A percentile compares a stretch with the other conserved stretches of the same genome.
Evolutionary conservation across 2,329 filamentous ascomycete species (phyloP).

Genomic region (Alternaria sp.): DNA sequence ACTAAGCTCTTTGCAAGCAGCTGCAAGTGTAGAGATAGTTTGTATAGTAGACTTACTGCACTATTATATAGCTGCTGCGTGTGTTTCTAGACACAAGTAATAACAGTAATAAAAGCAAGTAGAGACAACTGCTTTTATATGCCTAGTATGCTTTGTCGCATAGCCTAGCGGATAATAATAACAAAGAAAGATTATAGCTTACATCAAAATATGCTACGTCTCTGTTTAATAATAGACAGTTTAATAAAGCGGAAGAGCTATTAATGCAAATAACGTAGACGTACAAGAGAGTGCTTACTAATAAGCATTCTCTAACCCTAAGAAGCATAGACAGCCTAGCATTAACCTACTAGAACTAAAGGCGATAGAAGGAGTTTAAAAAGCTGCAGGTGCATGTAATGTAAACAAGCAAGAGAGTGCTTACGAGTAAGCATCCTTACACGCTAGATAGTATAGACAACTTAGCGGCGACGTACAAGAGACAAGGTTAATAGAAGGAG

Average conservation of each 20-base stretch:
- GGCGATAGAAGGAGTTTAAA: constrained; percentile 20
- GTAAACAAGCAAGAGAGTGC: constrained; percentile 22
- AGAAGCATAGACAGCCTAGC: not conserved
- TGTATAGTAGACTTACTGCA: constrained; percentile 13
- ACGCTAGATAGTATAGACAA: constrained; percentile 18
- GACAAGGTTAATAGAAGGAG: constrained; percentile 9
- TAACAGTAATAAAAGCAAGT: constrained; percentile 31
- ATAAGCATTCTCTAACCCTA: constrained; percentile 22
- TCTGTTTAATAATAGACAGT: constrained; percentile 17
- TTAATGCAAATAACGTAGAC: constrained; percentile 24
- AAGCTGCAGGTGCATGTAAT: constrained; percentile 25
- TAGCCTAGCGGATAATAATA: constrained; percentile 11
- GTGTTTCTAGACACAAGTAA: constrained; percentile 29
- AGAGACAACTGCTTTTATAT: constrained; percentile 32
- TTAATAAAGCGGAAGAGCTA: constrained; percentile 26
- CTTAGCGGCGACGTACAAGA: not conserved
- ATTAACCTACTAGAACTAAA: not conserved
- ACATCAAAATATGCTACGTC: constrained; percentile 24
- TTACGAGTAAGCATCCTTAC: constrained; percentile 13
- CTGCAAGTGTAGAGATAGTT: constrained; percentile 17
- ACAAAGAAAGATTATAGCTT: constrained; percentile 15
- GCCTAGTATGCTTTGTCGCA: constrained; percentile 25
- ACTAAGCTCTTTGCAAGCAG: constrained; percentile 18
- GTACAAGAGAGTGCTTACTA: constrained; percentile 17
- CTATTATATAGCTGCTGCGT: constrained; percentile 20